Conservation (phyloP, 768 basidiomycete genomes). For the Boletus bicolor region DNA sequence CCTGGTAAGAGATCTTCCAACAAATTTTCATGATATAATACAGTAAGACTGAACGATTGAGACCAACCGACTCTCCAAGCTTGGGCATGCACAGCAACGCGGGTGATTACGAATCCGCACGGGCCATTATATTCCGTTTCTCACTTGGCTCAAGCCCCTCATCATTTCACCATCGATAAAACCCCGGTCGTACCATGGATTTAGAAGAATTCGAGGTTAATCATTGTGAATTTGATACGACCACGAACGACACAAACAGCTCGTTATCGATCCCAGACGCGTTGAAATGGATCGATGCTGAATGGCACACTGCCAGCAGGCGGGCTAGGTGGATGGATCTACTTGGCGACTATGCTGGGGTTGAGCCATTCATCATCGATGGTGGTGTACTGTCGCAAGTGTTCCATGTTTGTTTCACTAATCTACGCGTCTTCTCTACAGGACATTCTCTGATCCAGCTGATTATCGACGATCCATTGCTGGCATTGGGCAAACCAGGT, state of each 20-base stretch:
- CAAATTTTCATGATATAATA: not conserved
- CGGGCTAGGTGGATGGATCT: constrained; percentile 63
- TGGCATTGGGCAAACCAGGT: constrained; percentile 48
- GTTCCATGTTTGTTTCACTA: not conserved
- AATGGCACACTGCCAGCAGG: constrained; percentile 41
- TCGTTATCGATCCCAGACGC: constrained; percentile 21
- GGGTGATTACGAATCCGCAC: constrained; percentile 11
- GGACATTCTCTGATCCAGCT: constrained; percentile 60
- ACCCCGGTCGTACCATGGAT: constrained; percentile 30
- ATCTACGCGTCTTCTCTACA: constrained; percentile 20
- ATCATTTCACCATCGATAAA: not conserved
- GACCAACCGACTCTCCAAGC: not conserved
- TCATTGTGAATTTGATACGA: not conserved
- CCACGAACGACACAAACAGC: not conserved
- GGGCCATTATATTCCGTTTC: constrained; percentile 4
- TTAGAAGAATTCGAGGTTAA: constrained; percentile 37
- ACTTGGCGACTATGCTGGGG: constrained; percentile 67
- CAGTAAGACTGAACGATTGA: not conserved
- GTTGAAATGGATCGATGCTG: constrained; percentile 31
- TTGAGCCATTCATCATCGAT: constrained; percentile 62
- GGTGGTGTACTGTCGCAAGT: constrained; percentile 35
- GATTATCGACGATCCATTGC: constrained; percentile 58
- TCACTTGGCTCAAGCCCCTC: not conserved
- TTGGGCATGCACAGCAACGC: constrained; percentile 4
- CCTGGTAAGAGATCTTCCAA: constrained; percentile 7